Evolutionary conservation across 169 alveolate genomes (phyloP).

Genomic region (Ichthyophthirius multifiliis): DNA sequence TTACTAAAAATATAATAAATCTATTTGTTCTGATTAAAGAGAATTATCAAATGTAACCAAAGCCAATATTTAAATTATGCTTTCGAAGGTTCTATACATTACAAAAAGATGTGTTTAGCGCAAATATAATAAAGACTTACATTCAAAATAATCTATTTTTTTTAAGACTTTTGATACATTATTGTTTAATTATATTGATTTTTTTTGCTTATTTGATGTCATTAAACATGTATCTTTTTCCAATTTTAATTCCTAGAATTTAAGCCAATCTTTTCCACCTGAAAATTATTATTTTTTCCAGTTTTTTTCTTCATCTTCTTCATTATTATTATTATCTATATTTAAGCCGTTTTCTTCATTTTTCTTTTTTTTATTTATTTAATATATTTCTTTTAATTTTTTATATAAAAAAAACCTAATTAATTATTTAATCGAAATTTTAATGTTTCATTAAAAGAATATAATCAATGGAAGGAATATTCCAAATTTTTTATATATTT

Average conservation of each 20-base stretch:
- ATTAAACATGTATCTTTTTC: neutral
- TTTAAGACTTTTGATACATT: neutral
- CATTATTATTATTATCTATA: neutral
- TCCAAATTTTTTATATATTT: neutral
- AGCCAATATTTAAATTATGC: neutral
- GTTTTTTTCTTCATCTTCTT: neutral
- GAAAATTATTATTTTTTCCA: neutral
- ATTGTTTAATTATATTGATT: neutral
- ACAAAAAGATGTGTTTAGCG: neutral
- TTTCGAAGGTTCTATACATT: neutral
- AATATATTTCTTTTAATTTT: neutral
- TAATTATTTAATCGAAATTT: neutral
- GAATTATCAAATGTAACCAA: neutral
- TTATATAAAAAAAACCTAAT: neutral
- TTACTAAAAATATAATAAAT: neutral
- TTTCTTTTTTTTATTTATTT: neutral
- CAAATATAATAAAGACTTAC: neutral
- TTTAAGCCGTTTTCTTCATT: too few relatives aligned
- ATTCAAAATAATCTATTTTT: neutral
- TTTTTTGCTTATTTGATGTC: neutral
- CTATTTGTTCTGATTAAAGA: neutral
- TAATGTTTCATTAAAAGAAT: neutral
- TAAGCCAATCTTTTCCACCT: constrained; percentile 3
- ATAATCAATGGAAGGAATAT: constrained; percentile 9
- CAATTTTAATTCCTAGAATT: neutral